Conservation (phyloP, 2,329 filamentous ascomycete genomes). For the Leptodontidium sp. region DNA sequence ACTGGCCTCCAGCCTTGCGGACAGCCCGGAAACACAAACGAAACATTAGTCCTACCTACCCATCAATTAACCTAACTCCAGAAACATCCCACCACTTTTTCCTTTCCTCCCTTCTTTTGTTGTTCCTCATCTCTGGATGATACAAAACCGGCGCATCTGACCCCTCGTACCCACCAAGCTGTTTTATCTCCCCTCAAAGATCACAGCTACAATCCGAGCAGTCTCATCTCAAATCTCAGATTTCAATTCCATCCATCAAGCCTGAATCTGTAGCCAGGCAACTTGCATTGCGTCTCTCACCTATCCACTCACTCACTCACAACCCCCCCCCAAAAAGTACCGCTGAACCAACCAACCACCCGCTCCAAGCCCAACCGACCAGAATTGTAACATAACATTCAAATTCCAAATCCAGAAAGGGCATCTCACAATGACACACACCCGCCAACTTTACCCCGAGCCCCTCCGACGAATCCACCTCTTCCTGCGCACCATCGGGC, state of each 20-base stretch:
- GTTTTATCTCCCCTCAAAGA: background rate
- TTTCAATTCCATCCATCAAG: background rate
- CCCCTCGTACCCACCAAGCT: background rate
- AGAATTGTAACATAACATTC: background rate
- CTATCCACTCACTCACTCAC: background rate
- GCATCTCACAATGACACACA: slow-evolving; percentile 8
- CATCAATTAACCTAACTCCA: background rate
- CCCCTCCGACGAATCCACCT: slow-evolving; percentile 17
- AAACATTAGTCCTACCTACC: slow-evolving; percentile 9
- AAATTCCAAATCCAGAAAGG: too few species aligned
- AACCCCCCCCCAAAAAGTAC: background rate
- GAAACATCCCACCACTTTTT: background rate
- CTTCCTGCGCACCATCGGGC: slow-evolving; percentile 20
- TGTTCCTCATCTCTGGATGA: background rate
- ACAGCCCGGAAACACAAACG: background rate
- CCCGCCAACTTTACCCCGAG: slow-evolving; percentile 26
- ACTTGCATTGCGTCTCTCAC: background rate
- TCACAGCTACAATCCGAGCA: background rate
- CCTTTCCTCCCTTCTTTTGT: background rate
- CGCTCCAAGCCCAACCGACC: background rate
- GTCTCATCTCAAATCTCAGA: slow-evolving; percentile 4
- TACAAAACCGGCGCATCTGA: background rate
- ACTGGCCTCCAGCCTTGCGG: slow-evolving; percentile 12
- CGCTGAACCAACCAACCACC: background rate
- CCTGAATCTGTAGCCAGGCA: slow-evolving; percentile 5